phyloP scores from a whole-genome alignment of 2,329 filamentous ascomycete species.

The Fusarium oxysporum region DNA sequence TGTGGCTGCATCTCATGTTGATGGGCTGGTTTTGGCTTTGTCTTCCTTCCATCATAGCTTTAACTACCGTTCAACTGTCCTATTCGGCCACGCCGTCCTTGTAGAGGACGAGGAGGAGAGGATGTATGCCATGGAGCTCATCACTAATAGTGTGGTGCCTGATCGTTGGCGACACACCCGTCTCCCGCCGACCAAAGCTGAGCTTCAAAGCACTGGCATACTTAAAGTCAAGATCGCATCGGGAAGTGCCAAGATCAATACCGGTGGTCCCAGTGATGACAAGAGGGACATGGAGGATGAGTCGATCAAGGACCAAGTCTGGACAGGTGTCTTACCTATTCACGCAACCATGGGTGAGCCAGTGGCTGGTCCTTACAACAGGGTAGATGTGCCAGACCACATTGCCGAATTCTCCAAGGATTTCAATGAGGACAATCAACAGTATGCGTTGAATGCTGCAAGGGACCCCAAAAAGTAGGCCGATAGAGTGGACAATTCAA shows the following conservation, averaged over 20 bases:
- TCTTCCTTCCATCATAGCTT: constrained; percentile 86
- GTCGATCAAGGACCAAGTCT: constrained; percentile 56
- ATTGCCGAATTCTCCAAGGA: constrained; percentile 59
- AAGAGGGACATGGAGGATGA: constrained; percentile 60
- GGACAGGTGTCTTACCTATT: constrained; percentile 72
- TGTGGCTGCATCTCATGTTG: constrained; percentile 78
- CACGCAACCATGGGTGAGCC: constrained; percentile 73
- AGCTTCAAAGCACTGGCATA: constrained; percentile 81
- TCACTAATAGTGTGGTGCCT: constrained; percentile 79
- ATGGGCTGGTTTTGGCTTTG: constrained; percentile 83
- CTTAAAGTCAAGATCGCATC: constrained; percentile 75
- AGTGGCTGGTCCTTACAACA: constrained; percentile 69
- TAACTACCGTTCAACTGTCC: constrained; percentile 84
- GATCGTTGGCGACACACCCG: constrained; percentile 77
- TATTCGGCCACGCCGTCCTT: constrained; percentile 78
- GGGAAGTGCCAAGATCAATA: constrained; percentile 80
- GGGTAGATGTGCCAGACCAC: constrained; percentile 71
- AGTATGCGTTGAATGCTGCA: constrained; percentile 45
- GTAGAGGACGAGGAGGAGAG: constrained; percentile 78
- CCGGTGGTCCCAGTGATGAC: constrained; percentile 71
- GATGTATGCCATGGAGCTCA: constrained; percentile 79
- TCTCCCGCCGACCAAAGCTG: constrained; percentile 75
- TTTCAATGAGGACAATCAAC: constrained; percentile 51
- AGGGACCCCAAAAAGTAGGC: constrained; percentile 27
- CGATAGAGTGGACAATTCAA: neutral